Conservation (phyloP, 139 green algal genomes). For the Chlamydomonas incerta region DNA sequence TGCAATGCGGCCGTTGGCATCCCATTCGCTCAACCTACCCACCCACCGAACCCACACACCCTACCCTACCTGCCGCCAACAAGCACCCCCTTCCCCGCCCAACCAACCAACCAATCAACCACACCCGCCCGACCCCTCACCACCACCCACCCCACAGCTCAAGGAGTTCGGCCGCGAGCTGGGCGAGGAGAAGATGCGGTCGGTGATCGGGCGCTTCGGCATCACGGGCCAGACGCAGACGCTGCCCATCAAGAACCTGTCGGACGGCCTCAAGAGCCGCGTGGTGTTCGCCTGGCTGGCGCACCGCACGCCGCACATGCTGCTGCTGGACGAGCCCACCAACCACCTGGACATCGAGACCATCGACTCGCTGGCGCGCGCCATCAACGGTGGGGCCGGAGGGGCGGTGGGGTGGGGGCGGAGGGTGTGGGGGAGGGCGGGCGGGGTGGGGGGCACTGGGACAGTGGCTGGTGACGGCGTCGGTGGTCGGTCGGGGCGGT, state of each 20-base stretch:
- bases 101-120: no score
- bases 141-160: constrained; percentile 58
- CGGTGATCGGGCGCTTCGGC: constrained; percentile 79
- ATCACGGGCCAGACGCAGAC: constrained; percentile 81
- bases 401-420: background rate
- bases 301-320: constrained; percentile 59
- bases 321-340: constrained; percentile 62
- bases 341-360: constrained; percentile 95
- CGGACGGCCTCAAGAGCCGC: constrained; percentile 90
- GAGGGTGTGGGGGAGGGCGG: no score
- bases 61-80: no score
- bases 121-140: no score
- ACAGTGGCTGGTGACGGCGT: no score
- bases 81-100: no score
- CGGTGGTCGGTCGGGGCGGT: no score
- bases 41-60: no score
- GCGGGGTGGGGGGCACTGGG: no score
- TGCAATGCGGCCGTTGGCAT: no score
- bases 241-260: constrained; percentile 85
- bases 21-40: no score
- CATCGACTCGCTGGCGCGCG: constrained; percentile 94
- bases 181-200: constrained; percentile 80
- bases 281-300: constrained; percentile 95
- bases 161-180: constrained; percentile 66
- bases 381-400: constrained; percentile 81